Percentiles rank a stretch among this genome's conserved stretches.
Conservation (phyloP, 2,329 filamentous ascomycete species). For the Colletotrichum liriopes region DNA sequence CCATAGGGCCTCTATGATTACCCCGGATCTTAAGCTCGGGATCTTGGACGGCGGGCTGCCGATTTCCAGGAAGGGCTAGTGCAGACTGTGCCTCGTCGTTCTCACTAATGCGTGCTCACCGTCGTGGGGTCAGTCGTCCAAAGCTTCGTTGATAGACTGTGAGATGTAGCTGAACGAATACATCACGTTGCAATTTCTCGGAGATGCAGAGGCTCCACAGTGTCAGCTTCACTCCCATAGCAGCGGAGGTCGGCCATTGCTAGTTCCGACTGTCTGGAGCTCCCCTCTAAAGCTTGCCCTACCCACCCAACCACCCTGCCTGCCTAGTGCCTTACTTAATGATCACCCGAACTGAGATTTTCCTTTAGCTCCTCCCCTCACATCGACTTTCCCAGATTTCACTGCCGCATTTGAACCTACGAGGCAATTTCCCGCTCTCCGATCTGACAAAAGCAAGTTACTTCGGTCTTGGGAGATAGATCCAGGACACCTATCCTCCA, state of each 20-base stretch:
- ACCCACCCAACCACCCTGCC: background rate
- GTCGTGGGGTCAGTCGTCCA: background rate
- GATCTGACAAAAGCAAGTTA: background rate
- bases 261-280: conserved; percentile 5
- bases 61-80: conserved; percentile 12
- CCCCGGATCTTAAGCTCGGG: conserved; percentile 39
- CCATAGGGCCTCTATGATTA: conserved; percentile 15
- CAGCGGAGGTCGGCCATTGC: conserved; percentile 3
- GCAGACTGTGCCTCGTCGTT: background rate
- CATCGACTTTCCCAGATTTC: background rate
- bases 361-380: background rate
- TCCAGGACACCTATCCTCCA: background rate
- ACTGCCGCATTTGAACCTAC: background rate
- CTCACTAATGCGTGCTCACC: conserved; percentile 10
- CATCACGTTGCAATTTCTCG: background rate
- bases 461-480: background rate
- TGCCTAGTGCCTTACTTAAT: background rate
- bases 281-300: background rate
- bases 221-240: background rate
- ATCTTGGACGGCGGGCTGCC: conserved; percentile 5
- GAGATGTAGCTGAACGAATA: background rate
- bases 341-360: background rate
- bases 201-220: background rate
- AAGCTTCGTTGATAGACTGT: background rate
- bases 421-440: background rate